Evolutionary conservation across 169 alveolate genomes (phyloP), one percentile per base, ranked within the genome.

Genomic region (Cryptosporidium meleagridis): DNA sequence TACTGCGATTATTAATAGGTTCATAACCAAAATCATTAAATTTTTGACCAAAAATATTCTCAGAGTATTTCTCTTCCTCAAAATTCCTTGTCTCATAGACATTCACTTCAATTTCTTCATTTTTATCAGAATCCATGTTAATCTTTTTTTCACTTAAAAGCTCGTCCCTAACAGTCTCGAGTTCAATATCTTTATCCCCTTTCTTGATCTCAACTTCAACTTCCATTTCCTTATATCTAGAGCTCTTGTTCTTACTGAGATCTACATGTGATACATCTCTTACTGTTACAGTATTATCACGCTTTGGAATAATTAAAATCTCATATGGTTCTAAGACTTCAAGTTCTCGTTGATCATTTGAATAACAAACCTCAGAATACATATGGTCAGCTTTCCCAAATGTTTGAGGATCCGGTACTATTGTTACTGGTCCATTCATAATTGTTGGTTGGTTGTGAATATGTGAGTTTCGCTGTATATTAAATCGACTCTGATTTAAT

Each of bases 121-220:
- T 26, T 7, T 4, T 55, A 33, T 31, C 53, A 29, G 67, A 70
- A 52, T 10, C 3, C 84, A 45, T 21, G 21, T 33, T 45, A 21
- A 80, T 61, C 35, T 65, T 59, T 21, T 80, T 51, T 16, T 80
- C 89, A 62, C 68, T 80, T n/a, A 80, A 33, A 16, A 62, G 31
- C 44, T 80, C 89, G 26, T 80, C 69, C 31, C 67, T 65, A 23
- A 80, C 6, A 26, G 33, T 41, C 33, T 80, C 80, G 14, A 80
- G 65, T 37, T 80, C 80, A 8, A 80, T 67, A 33, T 62, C 55
- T 51, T 80, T 59, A 23, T 80, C 89, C 8, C 75, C 75, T 14
- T 80, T 80, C 26, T 65, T 80, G n/a, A 80, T 80, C 41, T 44
- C 65, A 44, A 80, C 89, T 39, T 80, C 89, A 18, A 80, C 35